Percentiles rank a stretch among this genome's conserved stretches.
phyloP scores from a whole-genome alignment of 2,329 filamentous ascomycete genomes.

The Dichotomopilus funicola region DNA sequence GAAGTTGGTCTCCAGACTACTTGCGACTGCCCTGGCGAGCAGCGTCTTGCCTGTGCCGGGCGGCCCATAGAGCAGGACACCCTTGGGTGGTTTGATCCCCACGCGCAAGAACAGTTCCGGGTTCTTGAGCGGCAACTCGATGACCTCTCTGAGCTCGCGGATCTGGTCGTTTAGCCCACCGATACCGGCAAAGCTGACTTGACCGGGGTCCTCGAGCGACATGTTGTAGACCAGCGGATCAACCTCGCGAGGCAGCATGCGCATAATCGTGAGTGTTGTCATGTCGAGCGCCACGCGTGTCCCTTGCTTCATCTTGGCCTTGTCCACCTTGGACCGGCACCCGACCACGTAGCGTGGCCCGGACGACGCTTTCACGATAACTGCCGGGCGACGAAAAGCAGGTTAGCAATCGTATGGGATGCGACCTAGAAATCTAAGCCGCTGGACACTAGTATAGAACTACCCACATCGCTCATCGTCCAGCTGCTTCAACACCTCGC shows the following conservation, averaged over 20 bases:
- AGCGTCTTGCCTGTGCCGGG: slow-evolving; percentile 96
- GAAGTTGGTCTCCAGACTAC: slow-evolving; percentile 96
- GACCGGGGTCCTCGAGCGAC: slow-evolving; percentile 95
- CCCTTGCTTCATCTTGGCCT: slow-evolving; percentile 93
- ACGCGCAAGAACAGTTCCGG: slow-evolving; percentile 95
- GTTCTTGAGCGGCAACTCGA: slow-evolving; percentile 96
- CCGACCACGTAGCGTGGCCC: slow-evolving; percentile 97
- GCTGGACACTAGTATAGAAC: slow-evolving; percentile 1
- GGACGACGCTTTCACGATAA: slow-evolving; percentile 97
- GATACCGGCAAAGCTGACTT: slow-evolving; percentile 96
- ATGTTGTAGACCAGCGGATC: slow-evolving; percentile 99
- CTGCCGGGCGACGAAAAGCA: slow-evolving; percentile 38
- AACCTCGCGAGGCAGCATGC: slow-evolving; percentile 97
- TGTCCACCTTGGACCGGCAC: slow-evolving; percentile 97
- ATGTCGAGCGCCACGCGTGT: slow-evolving; percentile 96
- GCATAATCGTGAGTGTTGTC: slow-evolving; percentile 99
- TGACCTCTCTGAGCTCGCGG: slow-evolving; percentile 91
- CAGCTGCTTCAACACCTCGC: slow-evolving; percentile 96
- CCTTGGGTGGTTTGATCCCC: slow-evolving; percentile 98
- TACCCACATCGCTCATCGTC: slow-evolving; percentile 94
- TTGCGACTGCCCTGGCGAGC: slow-evolving; percentile 88
- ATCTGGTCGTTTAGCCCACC: slow-evolving; percentile 98
- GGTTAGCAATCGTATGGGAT: slow-evolving; percentile 20
- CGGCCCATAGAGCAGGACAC: slow-evolving; percentile 90
- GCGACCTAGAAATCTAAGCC: slow-evolving; percentile 18